These are phyloP conservation scores for Aristolochia fimbriata DNA, from an alignment of 164 flowering plant genomes.

Conservation along the genomic window DNA sequence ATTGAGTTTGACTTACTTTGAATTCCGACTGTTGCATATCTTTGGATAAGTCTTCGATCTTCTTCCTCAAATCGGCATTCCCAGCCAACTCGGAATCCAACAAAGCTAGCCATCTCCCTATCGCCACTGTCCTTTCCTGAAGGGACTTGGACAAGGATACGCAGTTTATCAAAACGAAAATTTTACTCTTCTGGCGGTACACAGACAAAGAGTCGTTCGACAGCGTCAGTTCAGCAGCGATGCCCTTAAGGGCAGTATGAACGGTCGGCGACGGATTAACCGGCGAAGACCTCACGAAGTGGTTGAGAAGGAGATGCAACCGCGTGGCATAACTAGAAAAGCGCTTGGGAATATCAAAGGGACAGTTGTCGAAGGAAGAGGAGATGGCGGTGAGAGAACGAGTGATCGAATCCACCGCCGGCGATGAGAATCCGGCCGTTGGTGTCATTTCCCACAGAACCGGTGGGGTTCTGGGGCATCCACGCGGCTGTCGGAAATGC, in stretches of 20 bases:
- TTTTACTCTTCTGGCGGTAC: conserved; percentile 30
- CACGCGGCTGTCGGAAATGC: too few species aligned
- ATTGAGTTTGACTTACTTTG: conserved; percentile 17
- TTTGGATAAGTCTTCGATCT: conserved; percentile 32
- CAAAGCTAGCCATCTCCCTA: conserved; percentile 47
- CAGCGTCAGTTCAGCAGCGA: conserved; percentile 26
- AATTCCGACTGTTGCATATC: conserved; percentile 47
- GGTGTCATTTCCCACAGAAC: conserved; percentile 5
- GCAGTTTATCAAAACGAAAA: conserved; percentile 42
- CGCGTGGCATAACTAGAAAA: conserved; percentile 32
- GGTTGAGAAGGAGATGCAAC: conserved; percentile 28
- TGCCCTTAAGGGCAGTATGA: conserved; percentile 35
- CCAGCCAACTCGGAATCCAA: conserved; percentile 25
- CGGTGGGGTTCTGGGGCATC: conserved; percentile 4
- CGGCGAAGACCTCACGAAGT: conserved; percentile 18
- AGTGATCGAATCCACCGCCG: conserved; percentile 22
- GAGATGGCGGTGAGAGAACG: conserved; percentile 22
- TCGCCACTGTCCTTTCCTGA: conserved; percentile 25
- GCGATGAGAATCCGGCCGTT: neutral
- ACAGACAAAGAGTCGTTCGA: conserved; percentile 20
- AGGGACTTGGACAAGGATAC: conserved; percentile 22
- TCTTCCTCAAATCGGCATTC: conserved; percentile 30
- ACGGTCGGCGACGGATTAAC: conserved; percentile 18
- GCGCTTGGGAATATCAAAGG: conserved; percentile 31
- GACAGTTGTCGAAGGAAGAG: conserved; percentile 16